Evolutionary conservation across 2,329 filamentous ascomycete genomes (phyloP).

Genomic region (Trichoderma sp.): DNA sequence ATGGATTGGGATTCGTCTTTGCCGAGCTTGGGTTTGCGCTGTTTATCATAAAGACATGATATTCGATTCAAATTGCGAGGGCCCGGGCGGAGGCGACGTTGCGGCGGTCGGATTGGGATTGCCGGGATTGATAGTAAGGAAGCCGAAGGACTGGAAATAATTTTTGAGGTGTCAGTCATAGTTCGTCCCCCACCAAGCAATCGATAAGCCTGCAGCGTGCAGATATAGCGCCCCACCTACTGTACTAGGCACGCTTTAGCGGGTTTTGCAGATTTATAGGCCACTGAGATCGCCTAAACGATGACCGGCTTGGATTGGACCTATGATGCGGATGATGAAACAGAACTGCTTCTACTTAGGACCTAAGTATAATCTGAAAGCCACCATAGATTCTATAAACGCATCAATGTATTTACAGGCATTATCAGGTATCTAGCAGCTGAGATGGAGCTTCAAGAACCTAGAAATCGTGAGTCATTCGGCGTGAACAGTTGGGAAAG

Average conservation of each 20-base stretch:
- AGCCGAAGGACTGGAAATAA: conserved; percentile 1
- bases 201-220: conserved; percentile 18
- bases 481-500: background rate
- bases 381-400: no score
- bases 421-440: background rate
- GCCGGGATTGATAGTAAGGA: background rate
- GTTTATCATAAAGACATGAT: conserved; percentile 17
- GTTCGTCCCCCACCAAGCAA: conserved; percentile 31
- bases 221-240: conserved; percentile 6
- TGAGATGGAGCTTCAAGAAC: background rate
- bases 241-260: background rate
- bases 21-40: background rate
- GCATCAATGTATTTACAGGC: background rate
- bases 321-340: background rate
- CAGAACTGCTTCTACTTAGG: no score
- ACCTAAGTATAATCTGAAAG: no score
- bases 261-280: background rate
- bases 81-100: background rate
- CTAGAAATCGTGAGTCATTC: background rate
- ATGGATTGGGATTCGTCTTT: conserved; percentile 4
- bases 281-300: background rate
- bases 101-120: background rate
- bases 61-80: background rate
- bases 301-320: background rate
- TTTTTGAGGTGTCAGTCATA: conserved; percentile 19